Conservation (phyloP, 768 basidiomycete genomes). For the Rhizopogon vesiculosus region DNA sequence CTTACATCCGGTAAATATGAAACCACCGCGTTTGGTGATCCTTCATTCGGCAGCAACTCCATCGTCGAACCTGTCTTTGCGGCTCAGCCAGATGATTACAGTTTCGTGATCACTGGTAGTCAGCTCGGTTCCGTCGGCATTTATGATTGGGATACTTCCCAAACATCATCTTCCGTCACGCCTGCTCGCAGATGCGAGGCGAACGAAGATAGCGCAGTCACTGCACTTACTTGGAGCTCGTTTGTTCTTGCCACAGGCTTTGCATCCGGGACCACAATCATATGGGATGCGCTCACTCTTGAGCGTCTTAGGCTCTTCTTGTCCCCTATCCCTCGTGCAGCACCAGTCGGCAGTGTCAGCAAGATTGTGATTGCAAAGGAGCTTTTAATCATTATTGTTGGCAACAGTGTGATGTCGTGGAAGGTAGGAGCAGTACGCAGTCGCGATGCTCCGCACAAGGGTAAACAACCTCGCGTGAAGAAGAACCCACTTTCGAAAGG, state of each 20-base stretch:
- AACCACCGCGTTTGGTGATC: slow-evolving; percentile 45
- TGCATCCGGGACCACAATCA: slow-evolving; percentile 47
- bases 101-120: slow-evolving; percentile 63
- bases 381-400: slow-evolving; percentile 54
- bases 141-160: slow-evolving; percentile 43
- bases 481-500: slow-evolving; percentile 34
- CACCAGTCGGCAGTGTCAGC: slow-evolving; percentile 38
- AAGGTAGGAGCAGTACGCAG: slow-evolving; percentile 44
- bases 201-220: slow-evolving; percentile 58
- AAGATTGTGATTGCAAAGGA: slow-evolving; percentile 55
- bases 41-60: slow-evolving; percentile 47
- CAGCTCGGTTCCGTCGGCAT: slow-evolving; percentile 58
- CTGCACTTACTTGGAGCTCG: slow-evolving; percentile 58
- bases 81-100: slow-evolving; percentile 28
- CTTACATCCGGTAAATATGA: slow-evolving; percentile 22
- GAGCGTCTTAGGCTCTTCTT: slow-evolving; percentile 51
- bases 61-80: slow-evolving; percentile 45
- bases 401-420: slow-evolving; percentile 64
- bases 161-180: slow-evolving; percentile 10
- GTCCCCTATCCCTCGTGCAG: slow-evolving; percentile 36
- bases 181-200: slow-evolving; percentile 55
- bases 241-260: slow-evolving; percentile 65
- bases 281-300: slow-evolving; percentile 68
- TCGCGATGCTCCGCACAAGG: slow-evolving; percentile 26
- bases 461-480: slow-evolving; percentile 21